Evolutionary conservation across 1,139 yeast species (phyloP), one percentile per base, ranked within the genome.

Genomic region (Zygoascus sp.): DNA sequence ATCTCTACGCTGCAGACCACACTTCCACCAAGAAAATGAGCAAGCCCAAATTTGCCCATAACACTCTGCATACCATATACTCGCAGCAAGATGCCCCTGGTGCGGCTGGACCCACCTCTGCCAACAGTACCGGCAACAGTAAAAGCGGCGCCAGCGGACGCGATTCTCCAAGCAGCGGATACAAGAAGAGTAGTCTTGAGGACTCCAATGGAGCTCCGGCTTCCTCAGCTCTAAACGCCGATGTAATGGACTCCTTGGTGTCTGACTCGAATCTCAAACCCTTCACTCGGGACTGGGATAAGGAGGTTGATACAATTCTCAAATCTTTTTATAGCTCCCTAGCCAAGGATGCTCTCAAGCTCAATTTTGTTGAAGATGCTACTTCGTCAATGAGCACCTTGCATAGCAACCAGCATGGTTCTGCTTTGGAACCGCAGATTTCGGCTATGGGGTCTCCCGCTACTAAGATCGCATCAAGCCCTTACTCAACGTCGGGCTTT

Each of bases 1-100:
- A 67, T 49, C 51, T 66, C 5, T 63, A 67, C 49, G 64, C 64
- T 11, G 64, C 68, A 2, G 67, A 65, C 37, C 64, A 63, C 46
- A 50, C 58, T 13, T 48, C 58, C 23, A 52, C 54, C 44, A 61
- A 53, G 68, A 73, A 56, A 66, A 74, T 61, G 63, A 64, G 58
- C 49, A 59, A 55, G 58, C 58, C 51, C 44, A 57, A 52, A 45
- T 66, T 50, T 48, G 61, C 44, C 47, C 62, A 51, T n/a, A 59
- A 54, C 43, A 61, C 64, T 7, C 45, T 46, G 47, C 60, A 57
- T 27, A 58, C 67, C 1, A 57, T 63, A 34, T 36, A 27, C 11
- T 30, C 30, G 8, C 42, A 30, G 40, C 17, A 36, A 11, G 45
- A 28, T 10, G 16, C 19, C 9, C 13, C 23, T 32, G 41, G 19